These are phyloP conservation scores for Pulveroboletus frians DNA, from an alignment of 768 basidiomycete genomes.

Conservation along the genomic window DNA sequence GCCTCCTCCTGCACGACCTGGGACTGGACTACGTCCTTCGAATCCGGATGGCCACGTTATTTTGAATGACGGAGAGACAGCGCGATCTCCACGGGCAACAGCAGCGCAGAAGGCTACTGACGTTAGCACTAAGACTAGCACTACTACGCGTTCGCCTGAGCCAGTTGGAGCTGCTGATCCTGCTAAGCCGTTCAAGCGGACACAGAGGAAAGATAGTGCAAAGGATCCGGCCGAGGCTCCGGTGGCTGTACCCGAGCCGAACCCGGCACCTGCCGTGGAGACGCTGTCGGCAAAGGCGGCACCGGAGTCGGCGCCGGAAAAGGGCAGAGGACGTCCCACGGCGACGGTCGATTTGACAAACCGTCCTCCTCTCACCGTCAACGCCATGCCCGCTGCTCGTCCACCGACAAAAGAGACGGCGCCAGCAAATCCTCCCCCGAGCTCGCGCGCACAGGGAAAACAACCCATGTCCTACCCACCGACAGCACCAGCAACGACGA, in stretches of 20 bases:
- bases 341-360: conserved; percentile 33
- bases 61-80: conserved; percentile 37
- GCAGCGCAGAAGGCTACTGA: conserved; percentile 9
- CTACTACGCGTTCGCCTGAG: conserved; percentile 22
- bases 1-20: conserved; percentile 20
- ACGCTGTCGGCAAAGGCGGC: conserved; percentile 26
- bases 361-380: conserved; percentile 35
- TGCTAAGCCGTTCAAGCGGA: conserved; percentile 36
- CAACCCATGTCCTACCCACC: conserved; percentile 77
- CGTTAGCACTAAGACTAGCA: conserved; percentile 28
- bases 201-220: conserved; percentile 38
- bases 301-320: conserved; percentile 32
- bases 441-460: conserved; percentile 85
- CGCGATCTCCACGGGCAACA: conserved; percentile 8
- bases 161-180: conserved; percentile 9
- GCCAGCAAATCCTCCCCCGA: conserved; percentile 46
- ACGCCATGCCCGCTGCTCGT: conserved; percentile 40
- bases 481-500: conserved; percentile 17
- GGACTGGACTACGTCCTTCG: conserved; percentile 12
- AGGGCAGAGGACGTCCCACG: conserved; percentile 30
- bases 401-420: conserved; percentile 35
- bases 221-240: conserved; percentile 21
- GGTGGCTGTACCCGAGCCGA: conserved; percentile 26
- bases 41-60: conserved; percentile 33
- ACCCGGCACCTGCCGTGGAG: conserved; percentile 20